Base-by-base conservation (phyloP, 2,329 filamentous ascomycete genomes). In the Diplocarpon rosae region DNA sequence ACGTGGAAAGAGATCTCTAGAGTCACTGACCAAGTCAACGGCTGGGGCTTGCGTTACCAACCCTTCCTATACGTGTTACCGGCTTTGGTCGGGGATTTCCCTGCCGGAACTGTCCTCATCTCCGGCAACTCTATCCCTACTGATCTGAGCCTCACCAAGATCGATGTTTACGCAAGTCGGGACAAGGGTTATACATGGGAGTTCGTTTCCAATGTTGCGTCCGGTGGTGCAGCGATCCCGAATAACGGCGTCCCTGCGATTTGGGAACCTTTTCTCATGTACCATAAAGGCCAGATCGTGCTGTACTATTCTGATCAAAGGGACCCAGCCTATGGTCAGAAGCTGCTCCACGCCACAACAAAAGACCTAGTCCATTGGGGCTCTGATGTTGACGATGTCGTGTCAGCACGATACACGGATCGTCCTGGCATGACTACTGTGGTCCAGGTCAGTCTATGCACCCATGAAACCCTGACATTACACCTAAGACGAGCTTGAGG, bases 231-330 rank as follows among this genome's bases (percentile, higher is more conserved):
- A 2, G 55, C 66, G 0, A 73, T 80, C 2, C 70, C 75, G 14
- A 38, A 59, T 56, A 83, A 85, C 55, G 80, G 77, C 1, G 60
- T 77, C 31, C 81, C 78, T 0, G 78, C 80, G 0, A 76, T 86
- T 15, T 86, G 82, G 82, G 83, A 86, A 60, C 82, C 82, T 0
- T 84, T 81, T 60, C 62, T 85, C 34, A 57, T 76, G 59, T 66
- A 71, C 36, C 70, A 78, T 59, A 63, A 81, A 45, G 69, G 73
- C 42, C 66, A 74, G 41, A 63, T 85, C 14, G 70, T 85, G 30
- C 66, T 72, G 54, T 85, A 83, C 67, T 85, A 85, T 65, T 78
- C 80, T 1, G 82, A 85, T 60, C 82, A 85, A 59, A 72, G 81
- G 30, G 78, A 78, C 50, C 70, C 77, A 50, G 65, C 66, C 1